Evolutionary conservation across 2,329 filamentous ascomycete species (phyloP).

Genomic region (Stachybotrys chartarum): DNA sequence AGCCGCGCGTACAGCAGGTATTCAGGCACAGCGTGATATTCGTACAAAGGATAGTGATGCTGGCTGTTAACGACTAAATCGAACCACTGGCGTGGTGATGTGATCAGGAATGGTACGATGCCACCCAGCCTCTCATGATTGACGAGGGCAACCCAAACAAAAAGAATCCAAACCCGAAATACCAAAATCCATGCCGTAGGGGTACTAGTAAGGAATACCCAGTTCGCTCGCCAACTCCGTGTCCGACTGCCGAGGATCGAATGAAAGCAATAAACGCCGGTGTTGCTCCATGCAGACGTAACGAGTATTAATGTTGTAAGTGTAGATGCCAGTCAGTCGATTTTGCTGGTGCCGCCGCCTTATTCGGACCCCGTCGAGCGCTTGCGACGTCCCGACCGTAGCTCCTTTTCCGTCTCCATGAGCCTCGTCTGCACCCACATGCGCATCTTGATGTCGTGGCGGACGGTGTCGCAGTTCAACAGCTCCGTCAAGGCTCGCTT

Average conservation of each 20-base stretch:
- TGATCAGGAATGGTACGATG: no score
- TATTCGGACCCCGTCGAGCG: conserved; percentile 26
- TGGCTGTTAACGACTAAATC: not conserved
- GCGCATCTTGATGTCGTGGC: conserved; percentile 42
- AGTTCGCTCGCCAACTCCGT: not conserved
- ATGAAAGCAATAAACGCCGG: not conserved
- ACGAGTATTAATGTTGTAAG: not conserved
- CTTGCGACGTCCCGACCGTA: conserved; percentile 44
- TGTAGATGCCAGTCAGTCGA: no score
- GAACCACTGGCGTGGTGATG: not conserved
- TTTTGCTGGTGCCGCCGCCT: not conserved
- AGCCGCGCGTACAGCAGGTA: not conserved
- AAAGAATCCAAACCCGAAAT: not conserved
- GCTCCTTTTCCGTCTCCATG: conserved; percentile 54
- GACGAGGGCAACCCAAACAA: not conserved
- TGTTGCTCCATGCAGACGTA: not conserved
- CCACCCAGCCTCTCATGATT: not conserved
- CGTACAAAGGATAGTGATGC: not conserved
- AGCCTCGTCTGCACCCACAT: conserved; percentile 52
- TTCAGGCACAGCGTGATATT: not conserved
- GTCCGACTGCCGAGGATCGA: not conserved
- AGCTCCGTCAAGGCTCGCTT: conserved; percentile 55
- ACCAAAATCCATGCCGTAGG: not conserved
- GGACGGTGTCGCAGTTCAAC: conserved; percentile 51
- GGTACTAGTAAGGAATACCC: not conserved